A percentile compares a stretch with the other conserved stretches of the same genome.
phyloP scores from a whole-genome alignment of 805 yeast genomes.

The Ogataea pignaliae region DNA sequence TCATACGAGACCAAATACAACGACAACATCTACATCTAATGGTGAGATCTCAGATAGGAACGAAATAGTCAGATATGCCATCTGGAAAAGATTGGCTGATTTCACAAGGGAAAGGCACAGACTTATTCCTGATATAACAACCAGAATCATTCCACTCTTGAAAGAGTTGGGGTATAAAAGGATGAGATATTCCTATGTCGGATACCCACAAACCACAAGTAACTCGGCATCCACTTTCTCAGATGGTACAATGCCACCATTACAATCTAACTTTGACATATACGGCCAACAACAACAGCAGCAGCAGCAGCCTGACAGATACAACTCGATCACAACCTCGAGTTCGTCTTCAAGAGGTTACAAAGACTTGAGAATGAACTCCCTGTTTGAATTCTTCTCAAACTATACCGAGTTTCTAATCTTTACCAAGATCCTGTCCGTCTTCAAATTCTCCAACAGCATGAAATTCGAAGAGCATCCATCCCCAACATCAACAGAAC shows the following conservation, averaged over 20 bases:
- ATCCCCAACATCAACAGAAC: too few relatives aligned
- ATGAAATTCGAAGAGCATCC: constrained; percentile 2
- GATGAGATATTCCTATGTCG: constrained; percentile 21
- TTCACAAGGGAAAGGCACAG: constrained; percentile 11
- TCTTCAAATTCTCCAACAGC: constrained; percentile 13
- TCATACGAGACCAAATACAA: constrained; percentile 1
- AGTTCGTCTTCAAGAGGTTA: constrained; percentile 10
- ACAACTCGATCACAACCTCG: constrained; percentile 3
- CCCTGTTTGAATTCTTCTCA: constrained; percentile 28
- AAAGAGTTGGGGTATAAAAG: constrained; percentile 23
- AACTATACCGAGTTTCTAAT: constrained; percentile 25
- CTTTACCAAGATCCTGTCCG: constrained; percentile 16
- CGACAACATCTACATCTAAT: neutral
- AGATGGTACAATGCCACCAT: constrained; percentile 2
- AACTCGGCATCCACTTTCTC: constrained; percentile 8
- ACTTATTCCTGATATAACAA: constrained; percentile 16
- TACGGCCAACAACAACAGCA: neutral
- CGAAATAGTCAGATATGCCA: constrained; percentile 14
- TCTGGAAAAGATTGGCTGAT: constrained; percentile 19
- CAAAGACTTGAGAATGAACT: constrained; percentile 25
- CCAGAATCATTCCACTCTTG: constrained; percentile 17
- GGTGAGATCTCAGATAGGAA: constrained; percentile 4
- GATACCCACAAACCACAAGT: constrained; percentile 24
- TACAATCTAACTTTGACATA: constrained; percentile 5
- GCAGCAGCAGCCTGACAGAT: neutral